A percentile compares a stretch with the other conserved stretches of the same genome.
Evolutionary conservation across 2,329 filamentous ascomycete species (phyloP).

Genomic region (Annulohypoxylon truncatum): DNA sequence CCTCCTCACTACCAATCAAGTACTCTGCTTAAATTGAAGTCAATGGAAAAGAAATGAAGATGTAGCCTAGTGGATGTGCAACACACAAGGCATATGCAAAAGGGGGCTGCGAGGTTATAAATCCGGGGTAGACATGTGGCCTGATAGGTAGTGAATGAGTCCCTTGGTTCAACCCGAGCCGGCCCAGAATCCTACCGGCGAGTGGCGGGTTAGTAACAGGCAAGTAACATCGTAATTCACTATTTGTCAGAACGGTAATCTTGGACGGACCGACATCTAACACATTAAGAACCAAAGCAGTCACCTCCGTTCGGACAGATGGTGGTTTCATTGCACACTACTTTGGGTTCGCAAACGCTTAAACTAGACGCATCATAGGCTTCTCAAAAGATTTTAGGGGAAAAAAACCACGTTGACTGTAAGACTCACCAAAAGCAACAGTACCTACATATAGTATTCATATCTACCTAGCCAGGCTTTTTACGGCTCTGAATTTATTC

Average conservation of each 20-base stretch:
- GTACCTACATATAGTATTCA: too few relatives aligned
- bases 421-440: too few relatives aligned
- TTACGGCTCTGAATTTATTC: too few relatives aligned
- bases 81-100: neutral
- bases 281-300: neutral
- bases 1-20: conserved; percentile 18
- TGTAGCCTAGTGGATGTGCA: neutral
- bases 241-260: conserved; percentile 27
- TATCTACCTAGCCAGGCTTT: too few relatives aligned
- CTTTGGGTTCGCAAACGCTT: too few relatives aligned
- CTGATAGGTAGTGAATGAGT: neutral
- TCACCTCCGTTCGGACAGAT: conserved; percentile 16
- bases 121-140: neutral
- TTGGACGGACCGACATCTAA: conserved; percentile 6
- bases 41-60: conserved; percentile 6
- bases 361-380: neutral
- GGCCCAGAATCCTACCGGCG: neutral
- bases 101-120: conserved; percentile 9
- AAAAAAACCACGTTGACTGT: too few relatives aligned
- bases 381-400: too few relatives aligned
- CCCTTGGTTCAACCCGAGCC: neutral
- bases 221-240: neutral
- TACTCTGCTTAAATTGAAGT: conserved; percentile 10
- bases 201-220: neutral
- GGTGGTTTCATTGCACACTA: conserved; percentile 8